These are phyloP conservation scores for Straminergon stramineum DNA, from an alignment of 225 moss, liverwort and hornwort species.

Conservation along the genomic window DNA sequence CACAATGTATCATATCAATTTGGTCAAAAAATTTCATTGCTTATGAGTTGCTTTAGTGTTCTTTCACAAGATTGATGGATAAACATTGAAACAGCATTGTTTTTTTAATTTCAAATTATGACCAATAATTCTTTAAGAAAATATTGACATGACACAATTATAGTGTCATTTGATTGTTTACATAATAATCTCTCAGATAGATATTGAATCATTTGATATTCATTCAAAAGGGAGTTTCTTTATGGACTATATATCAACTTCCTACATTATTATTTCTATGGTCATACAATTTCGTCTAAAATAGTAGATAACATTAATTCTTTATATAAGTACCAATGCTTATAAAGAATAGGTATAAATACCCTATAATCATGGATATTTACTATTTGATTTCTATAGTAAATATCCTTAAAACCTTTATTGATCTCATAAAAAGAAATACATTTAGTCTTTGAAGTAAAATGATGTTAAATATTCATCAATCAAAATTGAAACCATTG, in stretches of 20 bases:
- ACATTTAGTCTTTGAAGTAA: neutral
- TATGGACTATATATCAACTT: neutral
- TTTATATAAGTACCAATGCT: neutral
- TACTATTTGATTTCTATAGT: neutral
- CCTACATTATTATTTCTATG: neutral
- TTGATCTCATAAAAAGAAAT: neutral
- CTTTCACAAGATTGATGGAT: neutral
- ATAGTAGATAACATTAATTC: neutral
- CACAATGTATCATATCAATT: fast-evolving
- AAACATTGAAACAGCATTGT: neutral
- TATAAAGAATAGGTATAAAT: neutral
- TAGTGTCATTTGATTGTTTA: neutral
- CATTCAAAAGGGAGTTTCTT: neutral
- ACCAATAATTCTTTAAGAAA: neutral
- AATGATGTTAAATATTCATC: neutral
- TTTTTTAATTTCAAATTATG: neutral
- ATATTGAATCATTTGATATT: neutral
- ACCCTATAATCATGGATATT: neutral
- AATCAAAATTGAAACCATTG: neutral
- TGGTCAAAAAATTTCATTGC: neutral
- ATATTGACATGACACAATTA: neutral
- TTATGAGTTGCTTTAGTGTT: neutral
- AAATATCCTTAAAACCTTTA: neutral
- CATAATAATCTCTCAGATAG: neutral
- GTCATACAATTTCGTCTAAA: neutral